A percentile compares a stretch with the other conserved stretches of the same genome.
phyloP scores from a whole-genome alignment of 2,329 filamentous ascomycete species.

The Claviceps sorghi region DNA sequence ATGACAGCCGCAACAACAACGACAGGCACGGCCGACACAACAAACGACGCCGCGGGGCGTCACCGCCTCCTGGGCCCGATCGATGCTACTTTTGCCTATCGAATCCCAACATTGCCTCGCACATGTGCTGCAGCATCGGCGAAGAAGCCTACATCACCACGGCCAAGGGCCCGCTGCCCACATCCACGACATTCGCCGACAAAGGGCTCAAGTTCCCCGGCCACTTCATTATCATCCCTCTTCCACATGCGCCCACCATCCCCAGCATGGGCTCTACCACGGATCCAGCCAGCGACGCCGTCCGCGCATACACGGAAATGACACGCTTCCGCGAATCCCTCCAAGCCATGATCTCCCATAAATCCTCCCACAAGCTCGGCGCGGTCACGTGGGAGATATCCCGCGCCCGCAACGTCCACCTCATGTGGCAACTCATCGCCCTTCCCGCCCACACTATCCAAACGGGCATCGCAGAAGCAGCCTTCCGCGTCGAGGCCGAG shows the following conservation, averaged over 20 bases:
- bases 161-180: constrained; percentile 77
- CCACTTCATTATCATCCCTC: constrained; percentile 83
- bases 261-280: constrained; percentile 44
- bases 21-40: constrained; percentile 27
- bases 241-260: constrained; percentile 67
- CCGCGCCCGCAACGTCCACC: constrained; percentile 64
- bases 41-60: constrained; percentile 27
- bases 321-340: constrained; percentile 60
- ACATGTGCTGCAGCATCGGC: constrained; percentile 82
- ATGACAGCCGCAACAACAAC: constrained; percentile 29
- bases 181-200: constrained; percentile 47
- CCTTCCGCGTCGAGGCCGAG: constrained; percentile 77
- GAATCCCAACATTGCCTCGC: constrained; percentile 67
- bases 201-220: constrained; percentile 59
- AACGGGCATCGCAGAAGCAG: constrained; percentile 68
- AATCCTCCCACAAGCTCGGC: constrained; percentile 48
- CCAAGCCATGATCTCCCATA: constrained; percentile 59
- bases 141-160: constrained; percentile 79
- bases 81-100: constrained; percentile 94
- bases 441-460: constrained; percentile 52
- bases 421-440: constrained; percentile 88
- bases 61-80: constrained; percentile 54
- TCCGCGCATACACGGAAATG: constrained; percentile 66
- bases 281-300: constrained; percentile 37
- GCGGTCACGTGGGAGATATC: constrained; percentile 89